These are phyloP conservation scores for Glycyrrhiza uralensis DNA, from an alignment of 306 rosid species.

Conservation along the genomic window DNA sequence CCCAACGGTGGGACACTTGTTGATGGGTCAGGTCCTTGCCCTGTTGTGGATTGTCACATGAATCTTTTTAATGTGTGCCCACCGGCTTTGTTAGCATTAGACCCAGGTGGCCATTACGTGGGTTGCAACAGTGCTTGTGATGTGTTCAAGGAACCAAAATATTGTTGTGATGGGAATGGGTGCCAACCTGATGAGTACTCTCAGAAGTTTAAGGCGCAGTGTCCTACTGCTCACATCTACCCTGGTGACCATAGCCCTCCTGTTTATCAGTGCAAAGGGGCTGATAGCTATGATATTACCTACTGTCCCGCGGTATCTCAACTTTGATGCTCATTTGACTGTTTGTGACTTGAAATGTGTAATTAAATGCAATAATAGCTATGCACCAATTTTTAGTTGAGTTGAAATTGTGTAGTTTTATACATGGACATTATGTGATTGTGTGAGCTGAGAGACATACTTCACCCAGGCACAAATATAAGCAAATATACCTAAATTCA, in stretches of 20 bases:
- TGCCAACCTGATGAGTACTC: constrained; percentile 33
- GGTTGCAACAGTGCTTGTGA: constrained; percentile 43
- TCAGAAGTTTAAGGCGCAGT: background rate
- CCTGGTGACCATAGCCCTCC: constrained; percentile 30
- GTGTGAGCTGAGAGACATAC: no score
- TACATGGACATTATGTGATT: no score
- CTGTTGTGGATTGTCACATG: constrained; percentile 17
- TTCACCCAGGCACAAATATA: no score
- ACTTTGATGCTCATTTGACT: no score
- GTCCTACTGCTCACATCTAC: constrained; percentile 24
- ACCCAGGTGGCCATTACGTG: background rate
- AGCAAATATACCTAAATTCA: no score
- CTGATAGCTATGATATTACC: constrained; percentile 24
- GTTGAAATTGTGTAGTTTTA: no score
- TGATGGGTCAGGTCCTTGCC: constrained; percentile 31
- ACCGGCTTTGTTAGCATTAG: background rate
- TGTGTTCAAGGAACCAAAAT: constrained; percentile 18
- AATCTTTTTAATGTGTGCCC: constrained; percentile 27
- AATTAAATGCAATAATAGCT: no score
- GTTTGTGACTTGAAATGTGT: no score
- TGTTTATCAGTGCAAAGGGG: constrained; percentile 31
- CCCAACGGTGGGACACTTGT: constrained; percentile 33
- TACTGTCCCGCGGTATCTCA: background rate
- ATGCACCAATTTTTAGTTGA: no score
- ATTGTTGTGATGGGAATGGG: constrained; percentile 27